Base-by-base conservation (phyloP, 176 grass and related monocot genomes). In the Tuctoria greenei region DNA sequence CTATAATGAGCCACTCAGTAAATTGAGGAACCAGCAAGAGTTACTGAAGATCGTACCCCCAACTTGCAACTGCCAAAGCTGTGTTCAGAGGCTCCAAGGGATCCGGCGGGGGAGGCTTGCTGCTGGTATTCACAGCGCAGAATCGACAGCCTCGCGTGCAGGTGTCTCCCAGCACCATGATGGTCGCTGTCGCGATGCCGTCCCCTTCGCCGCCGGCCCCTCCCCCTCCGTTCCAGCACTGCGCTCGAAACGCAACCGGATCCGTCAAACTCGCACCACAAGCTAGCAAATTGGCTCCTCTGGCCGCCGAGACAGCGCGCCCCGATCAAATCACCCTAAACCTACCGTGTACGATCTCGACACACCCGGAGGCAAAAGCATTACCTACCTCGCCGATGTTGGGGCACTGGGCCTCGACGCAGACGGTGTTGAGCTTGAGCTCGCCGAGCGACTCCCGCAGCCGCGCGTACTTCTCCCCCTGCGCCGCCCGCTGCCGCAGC, bases 201-300 rank as follows among this genome's bases (percentile, higher is more conserved):
- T 90, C 95, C 45, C 87, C 87, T 88, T 92, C 89, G 5, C 87
- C 87, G 20, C 91, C 91, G 2, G 91, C 91, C 36, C 89, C 79
- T 24, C 95, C 95, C 0, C 95, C 95, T 46, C 95, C 95, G 13
- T 95, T 95, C 95, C 91, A 95, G 72, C 95, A 92, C 89, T 95
- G 45, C 55, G 55, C 9, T 58, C 55, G 10, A 58, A 58, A 26
- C 23, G 23, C 23, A 26, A 58, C 9, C 24, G 0, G 10, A 23
- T 56, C 52, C n/a, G n/a, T 56, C 10, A 56, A 26, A 11, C 18
- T 13, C 21, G 26, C 23, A 25, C 10, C 20, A 54, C 51, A 54
- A 54, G 51, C 1, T 10, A 21, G 51, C 1, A 21, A 21, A 54
- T 54, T 54, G 7, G 21, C 20, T 21, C 7, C 3, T 47, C 45